These are phyloP conservation scores for Cylindrotheca closterium DNA, from an alignment of 108 stramenopile species.

Conservation along the genomic window DNA sequence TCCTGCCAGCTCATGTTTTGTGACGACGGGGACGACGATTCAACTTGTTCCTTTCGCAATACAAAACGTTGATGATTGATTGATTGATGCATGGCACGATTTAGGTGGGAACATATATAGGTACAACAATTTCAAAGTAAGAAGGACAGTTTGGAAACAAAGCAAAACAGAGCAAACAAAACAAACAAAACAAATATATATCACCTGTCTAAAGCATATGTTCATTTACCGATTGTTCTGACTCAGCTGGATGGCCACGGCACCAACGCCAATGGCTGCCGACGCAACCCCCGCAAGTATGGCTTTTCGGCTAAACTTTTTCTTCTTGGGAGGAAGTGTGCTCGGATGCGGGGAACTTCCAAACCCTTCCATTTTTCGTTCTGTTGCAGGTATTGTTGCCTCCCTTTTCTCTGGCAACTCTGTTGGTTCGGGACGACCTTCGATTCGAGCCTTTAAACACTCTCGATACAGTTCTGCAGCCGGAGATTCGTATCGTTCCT, in stretches of 20 bases:
- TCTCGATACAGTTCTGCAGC: slow-evolving; percentile 36
- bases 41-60: no score
- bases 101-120: no score
- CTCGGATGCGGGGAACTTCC: slow-evolving; percentile 28
- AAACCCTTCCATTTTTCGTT: slow-evolving; percentile 30
- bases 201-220: no score
- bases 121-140: no score
- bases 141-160: no score
- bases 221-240: no score
- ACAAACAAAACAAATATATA: no score
- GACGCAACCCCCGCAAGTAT: background rate
- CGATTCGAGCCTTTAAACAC: slow-evolving; percentile 24
- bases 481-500: slow-evolving; percentile 26
- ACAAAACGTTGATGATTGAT: no score
- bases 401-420: slow-evolving; percentile 18
- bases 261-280: background rate
- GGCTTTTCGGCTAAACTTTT: background rate
- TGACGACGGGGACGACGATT: no score
- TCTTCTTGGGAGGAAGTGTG: background rate
- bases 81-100: no score
- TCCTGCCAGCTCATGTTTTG: no score
- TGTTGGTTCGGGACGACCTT: slow-evolving; percentile 42
- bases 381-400: background rate
- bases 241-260: background rate
- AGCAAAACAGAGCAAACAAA: no score